Conservation (phyloP, 2,329 filamentous ascomycete genomes). For the Cladophialophora yegresii region DNA sequence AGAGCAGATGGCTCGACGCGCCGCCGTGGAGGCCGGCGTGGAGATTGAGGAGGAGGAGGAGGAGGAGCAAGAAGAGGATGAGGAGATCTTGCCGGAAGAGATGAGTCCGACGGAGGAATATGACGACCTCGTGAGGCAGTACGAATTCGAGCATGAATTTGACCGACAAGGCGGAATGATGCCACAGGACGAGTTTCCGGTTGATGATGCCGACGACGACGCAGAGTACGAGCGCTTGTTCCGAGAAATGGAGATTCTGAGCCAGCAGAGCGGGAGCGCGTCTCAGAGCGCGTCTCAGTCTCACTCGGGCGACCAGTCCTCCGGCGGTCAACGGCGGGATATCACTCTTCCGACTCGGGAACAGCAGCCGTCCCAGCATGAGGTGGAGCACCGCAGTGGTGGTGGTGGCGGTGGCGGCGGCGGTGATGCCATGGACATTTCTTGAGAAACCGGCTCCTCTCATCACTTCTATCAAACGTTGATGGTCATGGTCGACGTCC, state of each 20-base stretch:
- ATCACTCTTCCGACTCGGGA: background rate
- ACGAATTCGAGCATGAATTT: background rate
- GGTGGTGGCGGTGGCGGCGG: background rate
- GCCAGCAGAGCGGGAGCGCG: constrained; percentile 41
- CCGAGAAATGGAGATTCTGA: constrained; percentile 65
- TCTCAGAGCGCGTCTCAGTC: no score
- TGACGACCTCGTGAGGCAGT: constrained; percentile 28
- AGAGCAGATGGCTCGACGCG: constrained; percentile 37
- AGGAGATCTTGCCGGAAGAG: constrained; percentile 27
- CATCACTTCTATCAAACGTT: background rate
- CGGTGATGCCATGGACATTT: constrained; percentile 1
- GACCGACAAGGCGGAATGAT: background rate
- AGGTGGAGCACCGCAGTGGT: background rate
- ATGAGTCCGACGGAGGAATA: constrained; percentile 33
- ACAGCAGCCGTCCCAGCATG: constrained; percentile 9
- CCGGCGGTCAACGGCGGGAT: background rate
- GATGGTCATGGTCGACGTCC: no score
- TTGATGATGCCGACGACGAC: constrained; percentile 53
- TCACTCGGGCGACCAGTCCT: no score
- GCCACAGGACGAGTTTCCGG: constrained; percentile 19
- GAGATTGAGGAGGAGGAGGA: constrained; percentile 33
- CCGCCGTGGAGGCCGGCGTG: constrained; percentile 14
- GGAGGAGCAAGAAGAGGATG: constrained; percentile 32
- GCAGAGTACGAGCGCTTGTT: constrained; percentile 65
- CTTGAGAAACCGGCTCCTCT: background rate